Base-by-base conservation (phyloP, 2,329 filamentous ascomycete genomes). In the Microcyclospora pomicola region DNA sequence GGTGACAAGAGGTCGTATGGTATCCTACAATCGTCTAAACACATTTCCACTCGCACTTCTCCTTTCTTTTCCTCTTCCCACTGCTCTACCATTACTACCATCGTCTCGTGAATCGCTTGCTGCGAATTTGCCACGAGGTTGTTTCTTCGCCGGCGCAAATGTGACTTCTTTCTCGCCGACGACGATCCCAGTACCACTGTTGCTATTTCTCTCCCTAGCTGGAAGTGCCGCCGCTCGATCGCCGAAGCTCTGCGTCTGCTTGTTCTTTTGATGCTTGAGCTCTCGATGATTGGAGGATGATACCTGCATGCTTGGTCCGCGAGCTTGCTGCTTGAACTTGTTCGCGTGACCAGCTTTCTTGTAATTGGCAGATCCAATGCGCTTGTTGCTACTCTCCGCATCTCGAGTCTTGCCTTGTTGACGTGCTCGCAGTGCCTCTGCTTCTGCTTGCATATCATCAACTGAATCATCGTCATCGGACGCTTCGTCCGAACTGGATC, bases 1-100 rank as follows among this genome's bases (percentile, higher is more conserved):
- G n/a, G n/a, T n/a, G 19, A 24, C 19, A 24, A 24, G 5, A 24
- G 19, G 4, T 24, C 5, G 19, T 7, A 24, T 24, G 19, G 19
- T 24, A 24, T 24, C 19, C 19, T 51, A 80, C 66, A 83, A 69
- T 53, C 68, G 71, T 56, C 80, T 72, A 58, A 86, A 82, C 31
- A 77, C 77, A 60, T 88, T 87, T 37, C 71, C 72, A 60, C 80
- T 85, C 36, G 82, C 82, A 59, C 80, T 86, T 51, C 82, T 67
- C 51, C 82, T 73, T 19, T 66, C 63, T 40, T 66, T 64, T 35
- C 45, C 49, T 33, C 53, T 46, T 16, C 42, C 39, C 9, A 47
- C 31, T 34, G 46, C 50, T 30, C 50, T 48, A 24, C 56, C 56
- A 24, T 54, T 49, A 6, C 50, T 54, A 16, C 43, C 44, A 7